Percentiles rank a stretch among this genome's conserved stretches.
Conservation (phyloP, 257 asterid species). For the Orobanche coerulescens region DNA sequence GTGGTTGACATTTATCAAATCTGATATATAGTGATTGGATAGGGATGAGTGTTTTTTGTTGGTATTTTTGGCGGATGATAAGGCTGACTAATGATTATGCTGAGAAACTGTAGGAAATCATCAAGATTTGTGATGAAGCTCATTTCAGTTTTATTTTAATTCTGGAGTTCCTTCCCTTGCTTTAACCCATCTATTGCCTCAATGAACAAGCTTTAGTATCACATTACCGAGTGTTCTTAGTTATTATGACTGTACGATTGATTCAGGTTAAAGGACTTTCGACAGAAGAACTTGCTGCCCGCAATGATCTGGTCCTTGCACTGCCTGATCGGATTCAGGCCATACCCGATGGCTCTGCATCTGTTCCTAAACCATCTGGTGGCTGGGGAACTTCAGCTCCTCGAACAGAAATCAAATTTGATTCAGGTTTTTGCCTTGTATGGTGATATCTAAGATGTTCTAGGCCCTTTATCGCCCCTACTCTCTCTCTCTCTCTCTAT, state of each 20-base stretch:
- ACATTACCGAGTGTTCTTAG: background rate
- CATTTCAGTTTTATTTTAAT: background rate
- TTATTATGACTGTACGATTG: slow-evolving; percentile 7
- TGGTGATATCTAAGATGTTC: slow-evolving; percentile 13
- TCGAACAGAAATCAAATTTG: slow-evolving; percentile 83
- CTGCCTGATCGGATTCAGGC: slow-evolving; percentile 87
- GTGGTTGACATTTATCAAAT: background rate
- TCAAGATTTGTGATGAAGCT: slow-evolving; percentile 10
- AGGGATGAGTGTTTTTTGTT: background rate
- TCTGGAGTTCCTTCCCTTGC: background rate
- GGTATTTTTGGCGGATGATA: background rate
- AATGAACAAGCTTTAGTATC: background rate
- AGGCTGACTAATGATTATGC: background rate
- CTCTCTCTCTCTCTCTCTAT: background rate
- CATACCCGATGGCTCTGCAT: slow-evolving; percentile 89
- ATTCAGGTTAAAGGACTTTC: slow-evolving; percentile 87
- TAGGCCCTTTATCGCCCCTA: background rate
- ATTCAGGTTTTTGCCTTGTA: slow-evolving; percentile 52
- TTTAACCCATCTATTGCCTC: background rate
- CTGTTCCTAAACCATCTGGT: slow-evolving; percentile 80
- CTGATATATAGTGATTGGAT: background rate
- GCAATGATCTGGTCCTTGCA: slow-evolving; percentile 88
- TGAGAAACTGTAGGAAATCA: background rate
- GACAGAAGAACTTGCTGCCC: slow-evolving; percentile 74
- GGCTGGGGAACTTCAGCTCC: slow-evolving; percentile 93